Evolutionary conservation across 352 stramenopile genomes (phyloP).

Genomic region (Thraustochytrium sp.): DNA sequence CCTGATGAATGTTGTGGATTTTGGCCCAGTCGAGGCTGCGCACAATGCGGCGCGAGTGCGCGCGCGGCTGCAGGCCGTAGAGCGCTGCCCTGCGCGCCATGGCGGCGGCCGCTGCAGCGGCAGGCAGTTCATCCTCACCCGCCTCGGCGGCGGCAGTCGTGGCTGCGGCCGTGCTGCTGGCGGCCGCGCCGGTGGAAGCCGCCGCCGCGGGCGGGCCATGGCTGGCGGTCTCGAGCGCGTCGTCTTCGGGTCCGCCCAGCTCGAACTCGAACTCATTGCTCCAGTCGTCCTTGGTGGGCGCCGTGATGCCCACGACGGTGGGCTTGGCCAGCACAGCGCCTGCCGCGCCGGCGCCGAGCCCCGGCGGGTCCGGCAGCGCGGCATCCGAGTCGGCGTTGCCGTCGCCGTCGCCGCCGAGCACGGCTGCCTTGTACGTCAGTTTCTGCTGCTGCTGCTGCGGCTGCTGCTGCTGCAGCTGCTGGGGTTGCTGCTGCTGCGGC

Average conservation of each 20-base stretch:
- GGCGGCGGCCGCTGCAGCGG: too few species aligned
- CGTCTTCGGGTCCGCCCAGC: background rate
- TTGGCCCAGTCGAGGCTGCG: conserved; percentile 39
- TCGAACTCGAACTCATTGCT: conserved; percentile 41
- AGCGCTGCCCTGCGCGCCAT: background rate
- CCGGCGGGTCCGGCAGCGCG: too few species aligned
- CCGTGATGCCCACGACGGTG: conserved; percentile 27
- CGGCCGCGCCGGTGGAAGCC: background rate
- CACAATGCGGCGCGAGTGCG: conserved; percentile 12
- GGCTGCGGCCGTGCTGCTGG: background rate
- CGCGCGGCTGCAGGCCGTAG: background rate
- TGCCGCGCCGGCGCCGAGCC: too few species aligned
- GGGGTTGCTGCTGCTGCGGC: too few species aligned
- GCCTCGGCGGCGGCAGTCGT: background rate
- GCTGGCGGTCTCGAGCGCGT: background rate
- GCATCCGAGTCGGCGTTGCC: too few species aligned
- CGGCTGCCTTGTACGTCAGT: too few species aligned
- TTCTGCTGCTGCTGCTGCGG: too few species aligned
- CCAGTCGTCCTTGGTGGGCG: conserved; percentile 41
- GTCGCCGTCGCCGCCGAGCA: too few species aligned
- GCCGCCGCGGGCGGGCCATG: background rate
- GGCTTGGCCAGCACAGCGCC: background rate
- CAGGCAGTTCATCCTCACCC: background rate
- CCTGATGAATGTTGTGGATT: conserved; percentile 18
- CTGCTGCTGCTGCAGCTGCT: too few species aligned